Percentiles rank a stretch among this genome's conserved stretches.
phyloP scores from a whole-genome alignment of 257 asterid species.

The Lithospermum erythrorhizon region DNA sequence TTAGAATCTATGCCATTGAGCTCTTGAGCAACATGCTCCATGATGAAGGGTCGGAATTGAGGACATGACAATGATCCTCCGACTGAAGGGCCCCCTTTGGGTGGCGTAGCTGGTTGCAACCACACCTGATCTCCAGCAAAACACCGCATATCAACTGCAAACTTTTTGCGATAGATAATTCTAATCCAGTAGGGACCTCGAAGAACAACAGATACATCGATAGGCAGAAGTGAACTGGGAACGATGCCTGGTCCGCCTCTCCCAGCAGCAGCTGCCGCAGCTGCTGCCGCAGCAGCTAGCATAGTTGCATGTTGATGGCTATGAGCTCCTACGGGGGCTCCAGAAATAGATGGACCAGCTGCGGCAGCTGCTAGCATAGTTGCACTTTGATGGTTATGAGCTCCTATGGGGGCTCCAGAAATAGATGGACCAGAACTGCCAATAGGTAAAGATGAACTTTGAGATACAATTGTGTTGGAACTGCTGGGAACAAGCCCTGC shows the following conservation, averaged over 20 bases:
- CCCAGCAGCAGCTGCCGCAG: constrained; percentile 64
- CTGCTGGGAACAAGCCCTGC: constrained; percentile 42
- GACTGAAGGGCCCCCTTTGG: constrained; percentile 77
- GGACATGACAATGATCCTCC: constrained; percentile 99
- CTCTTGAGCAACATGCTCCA: constrained; percentile 99
- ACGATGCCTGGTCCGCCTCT: constrained; percentile 98
- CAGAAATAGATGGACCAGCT: constrained; percentile 34
- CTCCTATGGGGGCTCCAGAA: constrained; percentile 38
- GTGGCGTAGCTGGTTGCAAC: constrained; percentile 99
- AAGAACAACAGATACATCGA: constrained; percentile 96
- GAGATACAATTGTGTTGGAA: constrained; percentile 40
- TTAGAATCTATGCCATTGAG: constrained; percentile 85
- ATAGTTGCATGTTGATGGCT: constrained; percentile 46
- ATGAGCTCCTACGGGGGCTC: constrained; percentile 47
- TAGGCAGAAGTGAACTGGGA: constrained; percentile 95
- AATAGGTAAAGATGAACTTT: constrained; percentile 53
- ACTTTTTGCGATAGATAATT: constrained; percentile 81
- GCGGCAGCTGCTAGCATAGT: constrained; percentile 82
- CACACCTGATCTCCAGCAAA: constrained; percentile 99
- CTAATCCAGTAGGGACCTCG: constrained; percentile 99
- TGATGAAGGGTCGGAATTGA: constrained; percentile 94
- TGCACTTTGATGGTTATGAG: constrained; percentile 45
- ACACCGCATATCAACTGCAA: constrained; percentile 99
- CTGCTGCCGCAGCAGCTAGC: constrained; percentile 86
- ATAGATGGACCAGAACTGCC: constrained; percentile 39